phyloP scores from a whole-genome alignment of 2,329 filamentous ascomycete genomes.

The Elsinoe perseae region DNA sequence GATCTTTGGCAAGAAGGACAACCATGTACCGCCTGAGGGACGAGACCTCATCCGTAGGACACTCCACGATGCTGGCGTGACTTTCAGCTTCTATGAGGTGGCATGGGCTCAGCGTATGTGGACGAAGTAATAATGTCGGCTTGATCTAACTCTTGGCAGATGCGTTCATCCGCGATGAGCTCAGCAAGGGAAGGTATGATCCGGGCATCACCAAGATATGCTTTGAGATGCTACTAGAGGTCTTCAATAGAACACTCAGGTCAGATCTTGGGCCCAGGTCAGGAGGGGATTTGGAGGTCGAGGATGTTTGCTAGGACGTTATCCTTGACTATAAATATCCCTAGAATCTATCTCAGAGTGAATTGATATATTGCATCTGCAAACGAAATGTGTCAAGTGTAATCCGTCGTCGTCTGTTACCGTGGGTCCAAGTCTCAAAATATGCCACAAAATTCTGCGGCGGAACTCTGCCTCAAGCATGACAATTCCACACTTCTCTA shows the following conservation, averaged over 20 bases:
- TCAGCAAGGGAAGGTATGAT: slow-evolving; percentile 90
- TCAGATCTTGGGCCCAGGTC: slow-evolving; percentile 66
- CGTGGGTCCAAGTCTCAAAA: too few species aligned
- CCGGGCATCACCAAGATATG: slow-evolving; percentile 78
- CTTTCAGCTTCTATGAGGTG: slow-evolving; percentile 78
- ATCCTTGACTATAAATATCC: too few species aligned
- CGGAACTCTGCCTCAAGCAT: background rate
- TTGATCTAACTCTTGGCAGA: slow-evolving; percentile 41
- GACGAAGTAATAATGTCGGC: too few species aligned
- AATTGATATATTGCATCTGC: too few species aligned
- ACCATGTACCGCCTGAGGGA: slow-evolving; percentile 75
- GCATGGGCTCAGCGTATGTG: slow-evolving; percentile 75
- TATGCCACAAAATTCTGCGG: background rate
- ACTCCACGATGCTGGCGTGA: slow-evolving; percentile 64
- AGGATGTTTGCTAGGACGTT: slow-evolving; percentile 33
- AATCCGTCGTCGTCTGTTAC: too few species aligned
- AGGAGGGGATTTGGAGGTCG: slow-evolving; percentile 38
- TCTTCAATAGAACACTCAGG: slow-evolving; percentile 72
- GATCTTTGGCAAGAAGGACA: slow-evolving; percentile 88
- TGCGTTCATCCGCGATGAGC: slow-evolving; percentile 87
- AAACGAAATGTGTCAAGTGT: too few species aligned
- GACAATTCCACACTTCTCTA: background rate
- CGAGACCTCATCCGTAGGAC: slow-evolving; percentile 77
- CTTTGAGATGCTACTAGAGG: slow-evolving; percentile 81
- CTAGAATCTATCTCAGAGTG: too few species aligned